Evolutionary conservation across 1,139 yeast species (phyloP).

Genomic region (Scheffersomyces illinoinensis): DNA sequence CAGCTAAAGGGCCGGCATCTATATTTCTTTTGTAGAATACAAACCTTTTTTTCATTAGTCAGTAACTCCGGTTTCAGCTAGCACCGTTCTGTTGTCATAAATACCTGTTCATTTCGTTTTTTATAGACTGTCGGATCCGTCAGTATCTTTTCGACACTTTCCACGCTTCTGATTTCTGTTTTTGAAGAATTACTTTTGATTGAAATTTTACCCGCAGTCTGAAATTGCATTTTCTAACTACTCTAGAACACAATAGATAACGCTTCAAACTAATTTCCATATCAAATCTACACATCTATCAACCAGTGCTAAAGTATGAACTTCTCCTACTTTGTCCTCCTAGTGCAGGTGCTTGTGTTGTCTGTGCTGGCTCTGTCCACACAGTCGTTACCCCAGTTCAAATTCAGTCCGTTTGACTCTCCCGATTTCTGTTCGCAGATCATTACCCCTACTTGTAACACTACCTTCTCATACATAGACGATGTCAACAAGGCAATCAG

Average conservation of each 20-base stretch:
- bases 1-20: neutral
- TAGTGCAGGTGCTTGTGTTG: neutral
- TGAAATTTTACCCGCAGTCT: neutral
- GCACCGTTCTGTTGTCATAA: neutral
- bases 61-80: neutral
- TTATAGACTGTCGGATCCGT: neutral
- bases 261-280: neutral
- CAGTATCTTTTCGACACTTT: neutral
- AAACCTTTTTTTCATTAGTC: neutral
- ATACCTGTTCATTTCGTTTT: neutral
- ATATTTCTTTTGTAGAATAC: neutral
- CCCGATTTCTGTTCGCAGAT: slow-evolving; percentile 50
- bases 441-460: slow-evolving; percentile 48
- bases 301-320: neutral
- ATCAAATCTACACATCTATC: neutral
- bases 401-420: slow-evolving; percentile 42
- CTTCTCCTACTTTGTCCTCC: neutral
- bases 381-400: slow-evolving; percentile 1
- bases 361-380: neutral
- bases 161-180: neutral
- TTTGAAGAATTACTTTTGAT: neutral
- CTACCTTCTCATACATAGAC: slow-evolving; percentile 49
- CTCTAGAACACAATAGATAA: no score
- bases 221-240: neutral
- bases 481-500: slow-evolving; percentile 34